These are phyloP conservation scores for Boletus rufocinnamomeus DNA, from an alignment of 768 basidiomycete genomes.

Conservation along the genomic window DNA sequence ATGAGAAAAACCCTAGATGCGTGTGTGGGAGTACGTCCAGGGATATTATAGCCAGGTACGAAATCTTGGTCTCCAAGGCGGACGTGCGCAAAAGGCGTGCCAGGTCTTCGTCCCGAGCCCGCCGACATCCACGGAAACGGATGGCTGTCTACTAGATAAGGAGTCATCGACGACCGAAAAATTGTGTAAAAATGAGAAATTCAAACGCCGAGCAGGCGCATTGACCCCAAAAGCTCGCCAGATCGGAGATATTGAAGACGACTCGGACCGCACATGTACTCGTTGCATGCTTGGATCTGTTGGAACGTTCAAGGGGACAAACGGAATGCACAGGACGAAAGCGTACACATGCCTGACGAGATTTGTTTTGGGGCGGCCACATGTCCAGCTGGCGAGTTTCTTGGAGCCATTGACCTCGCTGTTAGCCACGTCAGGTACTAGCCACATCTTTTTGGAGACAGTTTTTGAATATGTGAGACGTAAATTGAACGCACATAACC, in stretches of 20 bases:
- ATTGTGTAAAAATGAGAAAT: constrained; percentile 16
- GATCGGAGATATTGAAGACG: constrained; percentile 4
- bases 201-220: constrained; percentile 4
- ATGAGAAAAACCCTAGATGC: constrained; percentile 28
- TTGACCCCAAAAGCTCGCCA: neutral
- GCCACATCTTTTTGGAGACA: constrained; percentile 3
- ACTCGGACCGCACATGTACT: neutral
- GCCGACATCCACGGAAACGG: constrained; percentile 18
- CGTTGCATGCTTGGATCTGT: constrained; percentile 8
- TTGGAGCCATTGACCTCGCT: neutral
- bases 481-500: constrained; percentile 21
- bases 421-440: constrained; percentile 9
- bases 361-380: constrained; percentile 29
- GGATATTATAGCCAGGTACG: constrained; percentile 11
- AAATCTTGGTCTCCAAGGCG: constrained; percentile 21
- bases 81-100: constrained; percentile 35
- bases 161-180: constrained; percentile 3
- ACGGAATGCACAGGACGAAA: constrained; percentile 7
- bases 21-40: constrained; percentile 18
- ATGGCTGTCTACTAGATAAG: constrained; percentile 3
- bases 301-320: constrained; percentile 29
- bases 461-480: constrained; percentile 20
- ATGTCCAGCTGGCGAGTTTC: constrained; percentile 18
- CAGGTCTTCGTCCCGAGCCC: constrained; percentile 14
- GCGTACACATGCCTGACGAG: constrained; percentile 4